These are phyloP conservation scores for Oleoguttula mirabilis DNA, from an alignment of 495 filamentous ascomycete genomes.

Conservation along the genomic window DNA sequence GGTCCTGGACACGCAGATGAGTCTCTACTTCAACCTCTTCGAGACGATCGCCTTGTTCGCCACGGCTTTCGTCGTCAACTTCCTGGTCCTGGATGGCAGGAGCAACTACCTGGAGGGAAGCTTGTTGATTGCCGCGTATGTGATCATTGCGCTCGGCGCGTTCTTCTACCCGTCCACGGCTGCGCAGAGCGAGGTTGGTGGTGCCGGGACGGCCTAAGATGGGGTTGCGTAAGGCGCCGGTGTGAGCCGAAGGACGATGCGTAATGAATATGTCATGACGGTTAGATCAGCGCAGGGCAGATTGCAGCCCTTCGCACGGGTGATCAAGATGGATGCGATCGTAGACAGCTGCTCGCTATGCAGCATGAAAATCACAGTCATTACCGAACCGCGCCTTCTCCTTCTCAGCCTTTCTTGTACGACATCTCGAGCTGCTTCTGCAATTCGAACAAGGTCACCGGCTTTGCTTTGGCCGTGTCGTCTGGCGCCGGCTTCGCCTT, in stretches of 20 bases:
- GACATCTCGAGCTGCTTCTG: neutral
- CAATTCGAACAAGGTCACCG: neutral
- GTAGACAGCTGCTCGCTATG: neutral
- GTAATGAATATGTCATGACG: neutral
- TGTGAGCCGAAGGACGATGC: neutral
- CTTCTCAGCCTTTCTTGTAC: no score
- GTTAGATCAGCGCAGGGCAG: no score
- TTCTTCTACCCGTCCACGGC: constrained; percentile 19
- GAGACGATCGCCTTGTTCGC: constrained; percentile 82
- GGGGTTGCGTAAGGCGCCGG: neutral
- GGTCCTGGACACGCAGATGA: constrained; percentile 72
- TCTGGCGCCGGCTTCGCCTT: neutral
- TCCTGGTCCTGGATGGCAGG: constrained; percentile 73
- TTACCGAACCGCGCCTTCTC: no score
- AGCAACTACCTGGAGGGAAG: constrained; percentile 85
- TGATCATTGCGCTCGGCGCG: constrained; percentile 50
- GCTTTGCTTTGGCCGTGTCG: neutral
- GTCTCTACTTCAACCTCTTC: constrained; percentile 81
- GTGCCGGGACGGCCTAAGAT: constrained; percentile 1
- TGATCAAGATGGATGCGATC: neutral
- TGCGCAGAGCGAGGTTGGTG: constrained; percentile 18
- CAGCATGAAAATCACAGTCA: neutral
- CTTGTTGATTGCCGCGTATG: constrained; percentile 68
- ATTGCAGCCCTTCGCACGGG: neutral
- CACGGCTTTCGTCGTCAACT: constrained; percentile 80